A percentile compares a stretch with the other conserved stretches of the same genome.
Conservation (phyloP, 2,329 filamentous ascomycete genomes). For the Bertia moriformis region DNA sequence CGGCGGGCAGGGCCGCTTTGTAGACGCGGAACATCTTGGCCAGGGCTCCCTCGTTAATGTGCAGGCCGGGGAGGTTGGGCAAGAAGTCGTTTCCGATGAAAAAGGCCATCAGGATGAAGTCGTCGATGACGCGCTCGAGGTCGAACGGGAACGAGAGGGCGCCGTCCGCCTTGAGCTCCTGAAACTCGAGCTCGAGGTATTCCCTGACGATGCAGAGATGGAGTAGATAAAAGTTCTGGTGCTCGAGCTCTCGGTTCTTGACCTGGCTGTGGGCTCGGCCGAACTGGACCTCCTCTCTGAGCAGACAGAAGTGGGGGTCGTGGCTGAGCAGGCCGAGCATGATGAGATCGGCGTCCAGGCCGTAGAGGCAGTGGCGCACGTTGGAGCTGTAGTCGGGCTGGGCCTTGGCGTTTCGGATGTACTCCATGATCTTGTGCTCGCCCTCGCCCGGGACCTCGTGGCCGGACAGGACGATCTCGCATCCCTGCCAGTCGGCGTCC, state of each 20-base stretch:
- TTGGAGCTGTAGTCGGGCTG: constrained; percentile 90
- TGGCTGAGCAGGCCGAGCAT: constrained; percentile 96
- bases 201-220: constrained; percentile 84
- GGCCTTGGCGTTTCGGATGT: constrained; percentile 81
- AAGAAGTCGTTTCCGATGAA: constrained; percentile 98
- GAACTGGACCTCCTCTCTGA: constrained; percentile 92
- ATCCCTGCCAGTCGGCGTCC: constrained; percentile 85
- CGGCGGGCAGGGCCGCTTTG: constrained; percentile 77
- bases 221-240: constrained; percentile 88
- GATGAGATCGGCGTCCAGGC: constrained; percentile 92
- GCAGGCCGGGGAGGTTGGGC: constrained; percentile 89
- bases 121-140: constrained; percentile 82
- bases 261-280: constrained; percentile 67
- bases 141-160: constrained; percentile 76
- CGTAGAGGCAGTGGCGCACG: constrained; percentile 94
- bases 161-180: constrained; percentile 62
- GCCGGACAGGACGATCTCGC: constrained; percentile 95
- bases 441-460: constrained; percentile 94
- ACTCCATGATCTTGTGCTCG: constrained; percentile 99
- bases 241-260: constrained; percentile 72
- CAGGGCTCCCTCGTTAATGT: constrained; percentile 93
- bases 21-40: constrained; percentile 90
- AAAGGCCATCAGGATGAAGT: constrained; percentile 99
- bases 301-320: constrained; percentile 88
- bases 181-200: constrained; percentile 80